Conservation (phyloP, 2,329 filamentous ascomycete genomes). For the Aspergillus sp. region DNA sequence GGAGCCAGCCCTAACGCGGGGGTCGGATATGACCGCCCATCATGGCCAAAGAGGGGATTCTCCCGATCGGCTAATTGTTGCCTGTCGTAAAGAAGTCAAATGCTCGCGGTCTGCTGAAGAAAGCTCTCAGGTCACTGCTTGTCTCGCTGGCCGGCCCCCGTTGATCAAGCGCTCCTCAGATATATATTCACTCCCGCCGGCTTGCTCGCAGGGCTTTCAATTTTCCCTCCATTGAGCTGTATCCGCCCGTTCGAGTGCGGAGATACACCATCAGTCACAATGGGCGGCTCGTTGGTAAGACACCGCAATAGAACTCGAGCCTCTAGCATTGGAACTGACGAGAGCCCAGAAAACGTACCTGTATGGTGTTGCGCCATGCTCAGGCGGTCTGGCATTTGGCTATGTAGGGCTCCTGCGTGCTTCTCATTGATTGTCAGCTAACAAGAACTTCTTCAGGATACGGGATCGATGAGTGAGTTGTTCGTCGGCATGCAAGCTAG, state of each 20-base stretch:
- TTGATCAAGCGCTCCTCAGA: background rate
- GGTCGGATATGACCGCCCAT: background rate
- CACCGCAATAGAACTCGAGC: background rate
- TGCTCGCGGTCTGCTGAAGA: background rate
- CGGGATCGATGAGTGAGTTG: conserved; percentile 12
- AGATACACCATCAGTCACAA: background rate
- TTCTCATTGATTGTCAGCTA: background rate
- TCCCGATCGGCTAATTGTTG: background rate
- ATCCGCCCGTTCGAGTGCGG: background rate
- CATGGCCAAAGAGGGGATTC: background rate
- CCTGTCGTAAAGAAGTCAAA: background rate
- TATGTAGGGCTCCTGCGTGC: conserved; percentile 7
- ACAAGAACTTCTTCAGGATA: conserved; percentile 8
- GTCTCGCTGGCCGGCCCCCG: background rate
- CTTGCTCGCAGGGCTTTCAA: too few relatives aligned
- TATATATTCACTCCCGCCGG: background rate
- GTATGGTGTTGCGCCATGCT: conserved; percentile 14
- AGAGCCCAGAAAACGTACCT: conserved; percentile 9
- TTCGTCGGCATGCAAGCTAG: conserved; percentile 3
- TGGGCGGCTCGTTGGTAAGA: conserved; percentile 5
- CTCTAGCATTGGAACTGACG: background rate
- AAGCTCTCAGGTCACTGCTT: background rate
- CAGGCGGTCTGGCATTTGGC: conserved; percentile 15
- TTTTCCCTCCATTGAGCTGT: too few relatives aligned
- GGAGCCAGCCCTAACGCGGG: background rate